Conservation (phyloP, 768 basidiomycete species). For the Pleurotus eryngii region DNA sequence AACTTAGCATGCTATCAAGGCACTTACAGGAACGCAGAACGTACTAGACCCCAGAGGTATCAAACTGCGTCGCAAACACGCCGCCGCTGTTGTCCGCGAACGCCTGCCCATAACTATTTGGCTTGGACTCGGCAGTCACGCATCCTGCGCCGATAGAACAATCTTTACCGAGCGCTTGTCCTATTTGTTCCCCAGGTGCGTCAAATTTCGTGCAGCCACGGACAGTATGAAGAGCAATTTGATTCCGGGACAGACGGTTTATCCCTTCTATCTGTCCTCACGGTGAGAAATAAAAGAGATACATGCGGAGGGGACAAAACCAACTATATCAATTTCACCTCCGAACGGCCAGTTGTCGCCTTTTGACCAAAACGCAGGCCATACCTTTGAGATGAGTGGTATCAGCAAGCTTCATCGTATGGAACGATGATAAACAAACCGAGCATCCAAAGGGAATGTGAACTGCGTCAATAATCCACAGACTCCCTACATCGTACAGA, state of each 20-base stretch:
- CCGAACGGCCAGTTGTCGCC: slow-evolving; percentile 12
- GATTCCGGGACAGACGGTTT: slow-evolving; percentile 61
- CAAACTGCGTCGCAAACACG: slow-evolving; percentile 72
- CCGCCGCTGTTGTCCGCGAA: slow-evolving; percentile 71
- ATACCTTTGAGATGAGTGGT: slow-evolving; percentile 6
- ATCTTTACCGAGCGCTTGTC: slow-evolving; percentile 42
- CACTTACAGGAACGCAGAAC: slow-evolving; percentile 16
- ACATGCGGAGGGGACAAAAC: neutral
- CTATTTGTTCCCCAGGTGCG: slow-evolving; percentile 26
- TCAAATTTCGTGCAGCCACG: slow-evolving; percentile 52
- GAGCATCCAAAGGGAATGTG: slow-evolving; percentile 12
- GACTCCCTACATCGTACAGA: neutral
- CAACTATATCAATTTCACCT: slow-evolving; percentile 12
- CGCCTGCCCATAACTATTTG: slow-evolving; percentile 58
- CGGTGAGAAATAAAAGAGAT: too few relatives aligned
- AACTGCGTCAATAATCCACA: neutral
- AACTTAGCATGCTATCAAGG: neutral
- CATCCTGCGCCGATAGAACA: slow-evolving; percentile 68
- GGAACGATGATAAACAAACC: neutral
- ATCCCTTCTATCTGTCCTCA: slow-evolving; percentile 8
- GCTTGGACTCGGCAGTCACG: slow-evolving; percentile 49
- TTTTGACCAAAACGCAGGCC: slow-evolving; percentile 12
- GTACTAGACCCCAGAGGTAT: slow-evolving; percentile 60
- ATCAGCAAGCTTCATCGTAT: neutral
- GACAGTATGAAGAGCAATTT: slow-evolving; percentile 70